Evolutionary conservation across 768 basidiomycete genomes (phyloP).

Genomic region (Lentinula edodes): DNA sequence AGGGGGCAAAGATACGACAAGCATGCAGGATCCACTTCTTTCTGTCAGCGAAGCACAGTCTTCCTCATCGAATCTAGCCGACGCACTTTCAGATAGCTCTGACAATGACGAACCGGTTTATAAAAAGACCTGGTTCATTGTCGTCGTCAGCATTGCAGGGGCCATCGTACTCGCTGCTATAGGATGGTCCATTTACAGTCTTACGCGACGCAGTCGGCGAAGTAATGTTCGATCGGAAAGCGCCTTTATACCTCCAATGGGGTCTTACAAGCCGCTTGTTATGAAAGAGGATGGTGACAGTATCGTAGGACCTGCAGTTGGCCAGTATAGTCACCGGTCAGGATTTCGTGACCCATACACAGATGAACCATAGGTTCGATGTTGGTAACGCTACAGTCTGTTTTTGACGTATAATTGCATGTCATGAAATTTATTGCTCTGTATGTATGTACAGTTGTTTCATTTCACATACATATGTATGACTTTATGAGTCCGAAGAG

Average conservation of each 20-base stretch:
- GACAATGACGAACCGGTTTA: not conserved
- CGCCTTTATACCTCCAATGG: not conserved
- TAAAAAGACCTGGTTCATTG: not conserved
- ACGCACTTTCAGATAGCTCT: not conserved
- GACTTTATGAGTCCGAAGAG: no score
- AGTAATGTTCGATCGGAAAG: not conserved
- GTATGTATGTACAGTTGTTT: no score
- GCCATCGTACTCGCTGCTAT: not conserved
- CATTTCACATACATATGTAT: no score
- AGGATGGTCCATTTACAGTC: not conserved
- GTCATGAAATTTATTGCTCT: no score
- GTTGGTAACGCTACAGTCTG: no score
- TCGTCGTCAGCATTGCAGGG: not conserved
- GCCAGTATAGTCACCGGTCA: not conserved
- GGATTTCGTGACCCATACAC: not conserved
- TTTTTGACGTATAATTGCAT: no score
- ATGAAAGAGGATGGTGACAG: not conserved
- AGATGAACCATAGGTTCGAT: not conserved
- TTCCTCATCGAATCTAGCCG: not conserved
- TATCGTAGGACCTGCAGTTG: not conserved
- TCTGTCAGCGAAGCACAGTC: not conserved
- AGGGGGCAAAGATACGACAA: slow-evolving; percentile 2
- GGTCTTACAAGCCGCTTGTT: not conserved
- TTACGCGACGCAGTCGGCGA: not conserved
- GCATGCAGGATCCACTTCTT: not conserved